Evolutionary conservation across 139 green algal species (phyloP).

Genomic region (Tetradesmus obliquus): DNA sequence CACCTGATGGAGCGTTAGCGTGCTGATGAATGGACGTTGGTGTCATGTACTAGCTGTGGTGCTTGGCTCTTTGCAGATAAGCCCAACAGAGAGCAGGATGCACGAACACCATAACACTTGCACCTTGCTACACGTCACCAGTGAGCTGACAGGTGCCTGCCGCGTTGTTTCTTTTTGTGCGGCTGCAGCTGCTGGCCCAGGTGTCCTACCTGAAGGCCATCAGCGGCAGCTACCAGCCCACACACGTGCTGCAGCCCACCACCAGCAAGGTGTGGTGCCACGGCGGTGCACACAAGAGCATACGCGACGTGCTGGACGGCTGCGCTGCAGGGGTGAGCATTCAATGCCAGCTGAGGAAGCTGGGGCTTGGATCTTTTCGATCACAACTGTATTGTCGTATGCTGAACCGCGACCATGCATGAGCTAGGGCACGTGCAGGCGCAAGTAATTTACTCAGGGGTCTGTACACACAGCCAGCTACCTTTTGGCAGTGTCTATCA

Average conservation of each 20-base stretch:
- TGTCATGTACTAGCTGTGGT: no score
- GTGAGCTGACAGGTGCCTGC: neutral
- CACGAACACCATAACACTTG: neutral
- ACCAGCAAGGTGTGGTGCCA: slow-evolving; percentile 58
- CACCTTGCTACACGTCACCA: neutral
- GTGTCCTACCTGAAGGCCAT: slow-evolving; percentile 71
- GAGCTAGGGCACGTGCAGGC: no score
- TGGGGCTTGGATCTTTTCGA: slow-evolving; percentile 52
- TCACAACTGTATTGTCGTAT: neutral
- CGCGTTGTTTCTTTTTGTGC: neutral
- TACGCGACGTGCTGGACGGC: slow-evolving; percentile 36
- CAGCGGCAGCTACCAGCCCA: slow-evolving; percentile 41
- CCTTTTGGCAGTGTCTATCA: no score
- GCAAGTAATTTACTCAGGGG: no score
- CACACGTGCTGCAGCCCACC: neutral
- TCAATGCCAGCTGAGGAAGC: slow-evolving; percentile 19
- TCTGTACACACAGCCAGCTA: no score
- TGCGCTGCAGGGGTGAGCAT: slow-evolving; percentile 1
- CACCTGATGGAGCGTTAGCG: neutral
- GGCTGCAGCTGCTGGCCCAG: slow-evolving; percentile 46
- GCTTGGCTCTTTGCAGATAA: neutral
- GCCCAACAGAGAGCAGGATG: no score
- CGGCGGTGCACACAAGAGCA: slow-evolving; percentile 36
- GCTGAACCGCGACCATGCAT: no score
- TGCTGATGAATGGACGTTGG: no score